Base-by-base conservation (phyloP, 352 stramenopile genomes). In the Phytophthora podocarpi region DNA sequence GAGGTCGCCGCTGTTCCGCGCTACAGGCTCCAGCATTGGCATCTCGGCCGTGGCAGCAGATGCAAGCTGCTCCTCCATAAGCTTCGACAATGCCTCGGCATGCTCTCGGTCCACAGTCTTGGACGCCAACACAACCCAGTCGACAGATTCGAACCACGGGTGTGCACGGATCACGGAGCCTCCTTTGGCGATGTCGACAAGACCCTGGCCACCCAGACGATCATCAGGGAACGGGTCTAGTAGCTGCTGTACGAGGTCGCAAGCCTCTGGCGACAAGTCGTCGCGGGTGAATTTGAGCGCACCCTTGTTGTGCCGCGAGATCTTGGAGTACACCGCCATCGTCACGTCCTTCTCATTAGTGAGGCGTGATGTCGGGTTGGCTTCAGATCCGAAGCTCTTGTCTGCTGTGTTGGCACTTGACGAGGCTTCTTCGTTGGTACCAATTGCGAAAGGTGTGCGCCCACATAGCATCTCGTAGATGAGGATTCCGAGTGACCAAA, bases 271-370 rank as follows among this genome's bases (percentile, higher is more conserved):
- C 0, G 82, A 91, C 26, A 92, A 53, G 40, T 89, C 78, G 24
- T 84, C 72, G 0, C 72, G 59, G 16, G 57, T 15, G 35, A 91
- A 91, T 43, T 73, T 69, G 13, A 93, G 70, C 13, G 68, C 67
- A 18, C 79, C 70, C 42, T 89, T 89, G 49, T 86, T 78, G 59
- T 90, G 83, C 2, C 85, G 77, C 2, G 81, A 91, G 48, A 95
- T 93, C 68, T 93, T 95, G 11, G 85, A 95, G 67, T 95, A 95
- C 31, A 92, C 80, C 5, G 82, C 85, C 80, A 95, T 91, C 5
- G 78, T 82, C 50, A 92, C 75, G 70, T 95, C 84, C 50, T 91
- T 91, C 26, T 96, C 87, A 47, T 75, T 88, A 2, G 62, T 71
- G 21, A 71, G 63, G 4, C 42, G 56, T 3, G 56, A 43, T 12